Evolutionary conservation across 495 filamentous ascomycete species (phyloP), one percentile per base, ranked within the genome.

Genomic region (Penicillium odoratum): DNA sequence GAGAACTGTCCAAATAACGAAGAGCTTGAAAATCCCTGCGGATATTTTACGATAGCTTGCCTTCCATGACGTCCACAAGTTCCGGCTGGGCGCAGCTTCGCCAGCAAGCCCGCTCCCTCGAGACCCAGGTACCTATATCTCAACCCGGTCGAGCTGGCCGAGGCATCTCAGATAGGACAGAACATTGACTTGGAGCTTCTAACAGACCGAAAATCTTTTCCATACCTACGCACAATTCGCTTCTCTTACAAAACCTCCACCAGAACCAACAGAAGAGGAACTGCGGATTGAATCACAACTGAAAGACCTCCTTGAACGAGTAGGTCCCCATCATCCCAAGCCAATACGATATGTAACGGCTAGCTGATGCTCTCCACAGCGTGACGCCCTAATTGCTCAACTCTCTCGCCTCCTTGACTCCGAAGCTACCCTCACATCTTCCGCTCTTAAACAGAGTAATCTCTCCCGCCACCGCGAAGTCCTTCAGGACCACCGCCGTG

Each of bases 221-320:
- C 91, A 97, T 71, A 96, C 88, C 46, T 98, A 96, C 73, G 92
- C 95, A 8, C 91, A 97, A 76, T 97, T 89, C 80, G 88, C 92
- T n/a, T 87, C 88, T 0, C 83, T 87, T 60, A 74, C 89, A 8
- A 89, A 88, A 67, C 88, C 95, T 48, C 88, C 93, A 33, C 76
- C 83, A 16, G 91, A 92, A 66, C 89, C 94, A 7, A 88, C 88
- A 58, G 88, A 93, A 61, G 92, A 97, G 65, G 93, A 98, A 72
- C 79, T 78, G 58, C 78, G 84, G 51, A 86, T 88, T 16, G 93
- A 98, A 71, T 69, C 83, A 11, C 89, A 91, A 72, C 78, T 98
- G 28, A 85, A 93, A 69, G 93, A 96, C 53, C 77, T 97, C 46
- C 83, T 98, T 45, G 84, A 93, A 68, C 58, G 64, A 48, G 59